Evolutionary conservation across 75 land plant genomes (phyloP).

Genomic region (Pinus taeda): DNA sequence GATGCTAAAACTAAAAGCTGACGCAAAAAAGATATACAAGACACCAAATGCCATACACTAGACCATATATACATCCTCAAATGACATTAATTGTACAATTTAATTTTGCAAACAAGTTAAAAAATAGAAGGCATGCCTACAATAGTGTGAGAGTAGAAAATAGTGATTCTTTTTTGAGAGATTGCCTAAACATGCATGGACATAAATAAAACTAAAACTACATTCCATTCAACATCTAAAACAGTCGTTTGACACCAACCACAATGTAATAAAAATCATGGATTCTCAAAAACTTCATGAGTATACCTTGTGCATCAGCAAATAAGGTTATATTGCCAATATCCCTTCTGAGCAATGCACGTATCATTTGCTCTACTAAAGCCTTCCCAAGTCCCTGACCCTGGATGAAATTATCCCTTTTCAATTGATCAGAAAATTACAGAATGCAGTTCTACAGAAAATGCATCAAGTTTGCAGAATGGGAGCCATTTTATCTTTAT

Average conservation of each 20-base stretch:
- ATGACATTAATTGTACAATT: not conserved
- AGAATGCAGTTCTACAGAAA: conserved; percentile 2
- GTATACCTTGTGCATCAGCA: conserved; percentile 90
- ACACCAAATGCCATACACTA: too few species aligned
- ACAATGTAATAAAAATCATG: not conserved
- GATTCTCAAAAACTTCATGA: not conserved
- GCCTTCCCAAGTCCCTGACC: conserved; percentile 99
- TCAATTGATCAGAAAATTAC: not conserved
- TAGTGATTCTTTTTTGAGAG: not conserved
- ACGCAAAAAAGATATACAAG: too few species aligned
- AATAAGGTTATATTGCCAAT: conserved; percentile 95
- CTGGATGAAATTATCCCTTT: conserved; percentile 29
- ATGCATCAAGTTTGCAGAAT: not conserved
- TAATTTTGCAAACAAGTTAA: not conserved
- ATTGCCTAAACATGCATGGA: not conserved
- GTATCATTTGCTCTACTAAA: conserved; percentile 84
- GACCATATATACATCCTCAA: not conserved
- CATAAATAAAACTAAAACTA: not conserved
- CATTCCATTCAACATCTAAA: not conserved
- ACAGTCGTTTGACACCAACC: not conserved
- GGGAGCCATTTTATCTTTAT: not conserved
- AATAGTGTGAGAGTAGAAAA: not conserved
- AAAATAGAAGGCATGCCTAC: not conserved
- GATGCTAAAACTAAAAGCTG: too few species aligned
- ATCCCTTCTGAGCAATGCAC: conserved; percentile 85